Base-by-base conservation (phyloP, 2,329 filamentous ascomycete species). In the Aspergillus caelatus region DNA sequence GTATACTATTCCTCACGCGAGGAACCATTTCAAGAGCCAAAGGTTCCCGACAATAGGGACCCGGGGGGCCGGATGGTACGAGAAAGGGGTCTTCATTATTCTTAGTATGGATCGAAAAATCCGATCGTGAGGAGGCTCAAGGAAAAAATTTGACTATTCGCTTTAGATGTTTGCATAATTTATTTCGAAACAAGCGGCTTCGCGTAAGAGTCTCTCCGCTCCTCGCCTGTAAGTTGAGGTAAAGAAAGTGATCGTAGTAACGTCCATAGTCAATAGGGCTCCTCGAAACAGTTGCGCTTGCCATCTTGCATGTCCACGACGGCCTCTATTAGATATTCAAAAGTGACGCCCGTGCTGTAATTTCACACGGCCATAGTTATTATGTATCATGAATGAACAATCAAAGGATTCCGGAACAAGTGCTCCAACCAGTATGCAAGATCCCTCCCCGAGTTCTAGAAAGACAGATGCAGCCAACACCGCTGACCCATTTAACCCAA, bases 111-210 rank as follows among this genome's bases (percentile, higher is more conserved):
- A 58, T 62, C 57, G 63, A 59, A 63, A 52, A n/a, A 28, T 56
- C 4, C 45, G 45, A 58, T 65, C 52, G 56, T 55, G 57, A 61
- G 46, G 41, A 58, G 56, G 50, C 60, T 55, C 23, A 50, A 58
- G 63, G 61, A 66, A 66, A 66, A 66, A 65, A 67, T 68, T 67
- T 69, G 69, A 66, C 55, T 61, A 62, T 67, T 64, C 64, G 58
- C 65, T 58, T 67, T 71, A 71, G 65, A 69, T 70, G 65, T 60
- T 66, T 66, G 65, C 68, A 70, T 71, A 67, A 53, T 60, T 67
- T 66, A 68, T 62, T 64, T 60, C 65, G 62, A 64, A 39, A 52
- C 45, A 56, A 60, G 58, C 61, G 46, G 45, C 61, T 64, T 58
- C 64, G 58, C 60, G 60, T 46, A 11, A 32, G 48, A 60, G 39